Conservation (phyloP, 176 grass and related monocot species). For the Miscanthus lutarioriparius region DNA sequence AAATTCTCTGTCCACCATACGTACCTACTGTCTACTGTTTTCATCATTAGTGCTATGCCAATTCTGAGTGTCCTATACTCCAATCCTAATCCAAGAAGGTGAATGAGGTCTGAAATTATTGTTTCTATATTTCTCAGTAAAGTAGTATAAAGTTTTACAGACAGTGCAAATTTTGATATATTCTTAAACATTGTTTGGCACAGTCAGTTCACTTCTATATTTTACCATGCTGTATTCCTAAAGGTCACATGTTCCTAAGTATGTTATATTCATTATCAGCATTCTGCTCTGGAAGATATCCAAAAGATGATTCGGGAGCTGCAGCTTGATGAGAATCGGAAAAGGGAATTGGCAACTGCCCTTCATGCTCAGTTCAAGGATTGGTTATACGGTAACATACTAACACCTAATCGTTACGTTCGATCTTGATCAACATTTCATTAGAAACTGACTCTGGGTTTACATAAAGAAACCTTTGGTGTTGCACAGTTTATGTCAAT, state of each 20-base stretch:
- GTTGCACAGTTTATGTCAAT: not conserved
- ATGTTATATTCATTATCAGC: conserved; percentile 48
- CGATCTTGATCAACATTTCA: not conserved
- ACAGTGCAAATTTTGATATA: not conserved
- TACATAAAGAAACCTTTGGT: not conserved
- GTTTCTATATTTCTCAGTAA: not conserved
- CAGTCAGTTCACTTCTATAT: not conserved
- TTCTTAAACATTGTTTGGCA: not conserved
- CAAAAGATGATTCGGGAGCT: conserved; percentile 72
- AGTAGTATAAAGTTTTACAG: not conserved
- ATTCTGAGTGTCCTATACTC: not conserved
- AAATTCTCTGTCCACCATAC: no score
- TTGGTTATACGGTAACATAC: conserved; percentile 87
- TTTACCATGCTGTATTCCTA: conserved; percentile 8
- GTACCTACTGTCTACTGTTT: not conserved
- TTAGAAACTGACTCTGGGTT: not conserved
- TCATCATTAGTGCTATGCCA: not conserved
- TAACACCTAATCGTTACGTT: conserved; percentile 39
- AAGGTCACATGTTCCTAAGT: not conserved
- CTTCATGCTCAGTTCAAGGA: conserved; percentile 95
- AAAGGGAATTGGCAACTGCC: conserved; percentile 71
- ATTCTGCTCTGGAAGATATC: conserved; percentile 65
- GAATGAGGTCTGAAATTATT: not conserved
- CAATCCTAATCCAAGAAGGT: not conserved
- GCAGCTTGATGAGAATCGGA: conserved; percentile 86